These are phyloP conservation scores for Aurantiochytrium sp. DNA, from an alignment of 108 stramenopile species.

Conservation along the genomic window DNA sequence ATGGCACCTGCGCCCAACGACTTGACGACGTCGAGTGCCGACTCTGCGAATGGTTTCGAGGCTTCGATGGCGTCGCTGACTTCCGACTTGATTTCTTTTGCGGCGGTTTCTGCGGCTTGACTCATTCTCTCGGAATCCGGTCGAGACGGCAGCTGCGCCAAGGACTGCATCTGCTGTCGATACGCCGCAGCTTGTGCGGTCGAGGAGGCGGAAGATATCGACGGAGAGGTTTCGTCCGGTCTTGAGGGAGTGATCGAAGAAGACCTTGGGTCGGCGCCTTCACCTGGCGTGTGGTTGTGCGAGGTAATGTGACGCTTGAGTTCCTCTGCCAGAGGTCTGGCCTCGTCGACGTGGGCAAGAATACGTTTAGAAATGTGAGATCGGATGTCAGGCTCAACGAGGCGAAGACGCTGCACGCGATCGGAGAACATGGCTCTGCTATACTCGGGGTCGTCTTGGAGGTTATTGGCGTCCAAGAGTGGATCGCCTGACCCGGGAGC, in stretches of 20 bases:
- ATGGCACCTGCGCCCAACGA: constrained; percentile 27
- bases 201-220: too few species aligned
- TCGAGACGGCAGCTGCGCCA: background rate
- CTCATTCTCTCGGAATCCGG: background rate
- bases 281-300: background rate
- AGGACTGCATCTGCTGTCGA: too few species aligned
- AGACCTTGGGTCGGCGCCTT: too few species aligned
- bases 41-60: background rate
- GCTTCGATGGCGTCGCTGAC: background rate
- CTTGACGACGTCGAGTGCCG: background rate
- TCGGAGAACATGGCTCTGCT: background rate
- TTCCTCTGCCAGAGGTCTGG: background rate
- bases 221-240: too few species aligned
- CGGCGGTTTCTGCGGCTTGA: background rate
- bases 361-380: background rate
- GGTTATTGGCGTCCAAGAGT: background rate
- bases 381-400: background rate
- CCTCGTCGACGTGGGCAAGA: background rate
- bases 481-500: background rate
- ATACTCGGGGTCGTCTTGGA: background rate
- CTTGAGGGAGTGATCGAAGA: too few species aligned
- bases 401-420: background rate
- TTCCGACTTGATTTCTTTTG: background rate
- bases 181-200: too few species aligned
- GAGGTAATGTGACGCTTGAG: background rate